phyloP scores from a whole-genome alignment of 257 asterid species.

The Solanum chilense region DNA sequence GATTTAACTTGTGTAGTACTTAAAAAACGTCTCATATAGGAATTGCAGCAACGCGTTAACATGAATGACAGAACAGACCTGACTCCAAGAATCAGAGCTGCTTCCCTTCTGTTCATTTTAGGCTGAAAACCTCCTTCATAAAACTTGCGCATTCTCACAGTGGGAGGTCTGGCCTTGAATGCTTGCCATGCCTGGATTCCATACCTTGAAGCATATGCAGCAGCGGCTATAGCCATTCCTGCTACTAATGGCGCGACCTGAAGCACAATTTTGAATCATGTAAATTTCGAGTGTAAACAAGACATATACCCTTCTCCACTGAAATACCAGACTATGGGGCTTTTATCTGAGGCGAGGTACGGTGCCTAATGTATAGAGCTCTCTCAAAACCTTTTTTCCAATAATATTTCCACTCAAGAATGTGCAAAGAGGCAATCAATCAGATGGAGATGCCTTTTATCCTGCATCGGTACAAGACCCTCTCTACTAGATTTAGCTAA shows the following conservation, averaged over 20 bases:
- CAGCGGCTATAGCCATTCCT: conserved; percentile 69
- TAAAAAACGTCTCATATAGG: background rate
- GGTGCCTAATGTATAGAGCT: background rate
- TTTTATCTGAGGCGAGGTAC: background rate
- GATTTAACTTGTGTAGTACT: background rate
- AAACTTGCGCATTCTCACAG: conserved; percentile 67
- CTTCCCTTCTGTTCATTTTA: conserved; percentile 79
- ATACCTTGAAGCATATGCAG: conserved; percentile 69
- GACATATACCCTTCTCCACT: background rate
- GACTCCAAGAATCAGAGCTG: conserved; percentile 83
- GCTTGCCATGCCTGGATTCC: conserved; percentile 84
- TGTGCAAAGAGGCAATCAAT: background rate
- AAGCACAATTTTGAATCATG: background rate
- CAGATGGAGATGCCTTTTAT: background rate
- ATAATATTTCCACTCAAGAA: background rate
- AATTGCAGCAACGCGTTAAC: background rate
- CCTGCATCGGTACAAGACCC: background rate
- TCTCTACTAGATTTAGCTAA: background rate
- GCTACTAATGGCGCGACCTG: conserved; percentile 61
- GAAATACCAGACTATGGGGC: background rate
- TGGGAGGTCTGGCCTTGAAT: conserved; percentile 75
- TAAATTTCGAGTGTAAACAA: background rate
- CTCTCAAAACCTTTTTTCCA: background rate
- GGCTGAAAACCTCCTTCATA: conserved; percentile 93
- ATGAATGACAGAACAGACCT: conserved; percentile 23